A percentile compares a stretch with the other conserved stretches of the same genome.
These are phyloP conservation scores for Dillenia suffruticosa DNA, from an alignment of 164 flowering plant genomes.

Conservation along the genomic window DNA sequence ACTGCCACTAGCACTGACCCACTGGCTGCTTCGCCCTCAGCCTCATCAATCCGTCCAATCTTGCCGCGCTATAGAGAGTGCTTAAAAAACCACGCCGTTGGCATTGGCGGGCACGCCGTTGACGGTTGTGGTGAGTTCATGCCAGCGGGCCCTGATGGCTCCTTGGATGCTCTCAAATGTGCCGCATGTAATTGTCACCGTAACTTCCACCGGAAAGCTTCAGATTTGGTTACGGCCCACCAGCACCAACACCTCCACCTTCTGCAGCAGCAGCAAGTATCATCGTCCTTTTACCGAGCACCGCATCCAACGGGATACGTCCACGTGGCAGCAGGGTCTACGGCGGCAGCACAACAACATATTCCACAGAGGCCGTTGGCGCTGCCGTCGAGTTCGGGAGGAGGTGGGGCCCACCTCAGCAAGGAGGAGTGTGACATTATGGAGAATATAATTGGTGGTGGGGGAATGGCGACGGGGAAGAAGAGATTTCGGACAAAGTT, in stretches of 20 bases:
- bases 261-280: slow-evolving; percentile 20
- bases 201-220: slow-evolving; percentile 66
- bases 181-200: slow-evolving; percentile 80
- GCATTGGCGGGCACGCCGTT: slow-evolving; percentile 56
- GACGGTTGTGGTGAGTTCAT: slow-evolving; percentile 83
- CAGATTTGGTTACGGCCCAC: slow-evolving; percentile 11
- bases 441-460: slow-evolving; percentile 15
- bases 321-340: slow-evolving; percentile 22
- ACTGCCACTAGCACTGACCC: not conserved
- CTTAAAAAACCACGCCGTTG: slow-evolving; percentile 69
- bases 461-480: slow-evolving; percentile 21
- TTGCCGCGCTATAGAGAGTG: slow-evolving; percentile 52
- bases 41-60: slow-evolving; percentile 1
- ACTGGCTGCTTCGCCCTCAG: not conserved
- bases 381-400: slow-evolving; percentile 49
- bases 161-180: slow-evolving; percentile 60
- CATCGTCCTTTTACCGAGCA: slow-evolving; percentile 33
- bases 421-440: slow-evolving; percentile 41
- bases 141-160: slow-evolving; percentile 53
- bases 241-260: slow-evolving; percentile 10
- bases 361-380: slow-evolving; percentile 37
- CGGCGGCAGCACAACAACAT: too few species aligned
- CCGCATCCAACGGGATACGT: slow-evolving; percentile 35
- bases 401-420: slow-evolving; percentile 29
- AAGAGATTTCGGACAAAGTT: slow-evolving; percentile 54